Evolutionary conservation across 257 asterid species (phyloP), one percentile per base, ranked within the genome.

Genomic region (Scutellaria baicalensis): DNA sequence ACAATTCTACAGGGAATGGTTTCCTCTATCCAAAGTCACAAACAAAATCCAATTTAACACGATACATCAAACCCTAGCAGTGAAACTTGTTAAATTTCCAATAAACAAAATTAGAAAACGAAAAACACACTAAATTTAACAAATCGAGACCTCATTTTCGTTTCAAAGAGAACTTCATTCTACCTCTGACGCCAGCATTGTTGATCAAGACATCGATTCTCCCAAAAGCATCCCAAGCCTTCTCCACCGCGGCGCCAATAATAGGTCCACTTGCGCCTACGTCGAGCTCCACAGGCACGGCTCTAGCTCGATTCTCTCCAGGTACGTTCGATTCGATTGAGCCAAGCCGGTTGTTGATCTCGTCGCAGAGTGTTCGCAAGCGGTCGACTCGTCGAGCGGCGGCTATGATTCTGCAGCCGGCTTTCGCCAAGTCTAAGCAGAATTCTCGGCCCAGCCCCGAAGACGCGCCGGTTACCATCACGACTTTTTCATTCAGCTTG

Each of bases 171-270:
- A 35, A 39, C n/a, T 58, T 3, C 9, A 5, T 21, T 64, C 40
- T 50, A 82, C 92, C 91, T 83, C 88, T 75, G 38, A 86, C 11
- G 23, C 89, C 94, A 5, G 93, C 95, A 50, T 88, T 88, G 40
- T 88, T 88, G 66, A 88, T 72, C 78, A 88, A 77, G 59, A 63
- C 90, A 70, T 86, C 93, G 6, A 88, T 83, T 40, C 73, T 76
- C 35, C 89, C 95, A 45, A 86, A 88, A 0, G 84, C 86, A 21
- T 76, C 84, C 91, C 91, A 86, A 64, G 93, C 93, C 72, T 75
- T 80, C 62, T 75, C 65, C 39, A 83, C 93, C 0, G 85, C 72
- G 9, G 81, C 80, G 59, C 76, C 83, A 21, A 86, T 71, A 0
- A 68, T 23, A 3, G 78, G 16, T 2, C 75, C 85, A 40, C 61